phyloP scores from a whole-genome alignment of 1,284 basidiomycete species.

The Pseudozyma pruni region DNA sequence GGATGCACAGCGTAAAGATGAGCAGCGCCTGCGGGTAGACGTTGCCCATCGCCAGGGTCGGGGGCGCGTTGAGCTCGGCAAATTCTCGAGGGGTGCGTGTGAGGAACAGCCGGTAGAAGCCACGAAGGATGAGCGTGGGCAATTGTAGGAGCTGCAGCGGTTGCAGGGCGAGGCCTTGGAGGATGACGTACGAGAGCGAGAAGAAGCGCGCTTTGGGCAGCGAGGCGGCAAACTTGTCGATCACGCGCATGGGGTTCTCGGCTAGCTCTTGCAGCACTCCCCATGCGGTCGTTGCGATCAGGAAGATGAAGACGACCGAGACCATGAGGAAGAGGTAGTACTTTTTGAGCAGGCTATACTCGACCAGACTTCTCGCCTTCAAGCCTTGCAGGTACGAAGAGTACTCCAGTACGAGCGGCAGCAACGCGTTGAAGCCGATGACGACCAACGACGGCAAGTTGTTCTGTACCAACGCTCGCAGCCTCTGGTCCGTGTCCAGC shows the following conservation, averaged over 20 bases:
- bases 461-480: conserved; percentile 89
- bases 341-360: conserved; percentile 90
- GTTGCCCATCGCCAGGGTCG: conserved; percentile 77
- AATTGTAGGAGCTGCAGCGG: conserved; percentile 80
- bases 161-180: conserved; percentile 93
- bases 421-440: conserved; percentile 85
- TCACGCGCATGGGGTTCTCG: conserved; percentile 61
- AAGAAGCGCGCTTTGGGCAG: conserved; percentile 76
- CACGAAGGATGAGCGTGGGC: conserved; percentile 55
- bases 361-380: conserved; percentile 87
- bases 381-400: conserved; percentile 86
- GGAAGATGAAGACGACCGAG: conserved; percentile 95
- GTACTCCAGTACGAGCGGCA: conserved; percentile 90
- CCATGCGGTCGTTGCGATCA: conserved; percentile 88
- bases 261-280: conserved; percentile 72
- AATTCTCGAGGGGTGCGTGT: conserved; percentile 75
- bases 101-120: conserved; percentile 46
- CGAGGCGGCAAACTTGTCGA: conserved; percentile 63
- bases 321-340: conserved; percentile 84
- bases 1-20: conserved; percentile 91
- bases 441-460: conserved; percentile 89
- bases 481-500: conserved; percentile 81
- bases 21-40: conserved; percentile 95
- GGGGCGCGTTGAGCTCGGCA: conserved; percentile 95
- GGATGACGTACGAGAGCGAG: conserved; percentile 92